phyloP scores from a whole-genome alignment of 257 asterid species.

The Scutellaria galericulata region DNA sequence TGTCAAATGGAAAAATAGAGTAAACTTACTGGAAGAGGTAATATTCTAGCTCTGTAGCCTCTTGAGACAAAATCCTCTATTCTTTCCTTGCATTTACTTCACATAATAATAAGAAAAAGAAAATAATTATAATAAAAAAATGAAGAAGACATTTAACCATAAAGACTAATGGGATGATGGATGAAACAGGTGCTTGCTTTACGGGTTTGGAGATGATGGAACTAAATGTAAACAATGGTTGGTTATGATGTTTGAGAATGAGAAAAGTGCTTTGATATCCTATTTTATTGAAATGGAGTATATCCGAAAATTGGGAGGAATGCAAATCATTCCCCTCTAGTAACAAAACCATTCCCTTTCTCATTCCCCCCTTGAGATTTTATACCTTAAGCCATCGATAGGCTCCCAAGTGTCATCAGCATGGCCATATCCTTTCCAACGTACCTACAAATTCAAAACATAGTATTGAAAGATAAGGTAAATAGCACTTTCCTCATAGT shows the following conservation, averaged over 20 bases:
- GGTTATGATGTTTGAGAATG: too few relatives aligned
- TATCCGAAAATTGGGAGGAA: too few relatives aligned
- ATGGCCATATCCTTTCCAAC: constrained; percentile 52
- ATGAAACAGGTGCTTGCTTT: too few relatives aligned
- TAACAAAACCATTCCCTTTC: too few relatives aligned
- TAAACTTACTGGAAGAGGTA: constrained; percentile 55
- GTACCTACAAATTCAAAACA: constrained; percentile 39
- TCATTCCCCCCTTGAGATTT: too few relatives aligned
- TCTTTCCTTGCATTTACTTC: constrained; percentile 43
- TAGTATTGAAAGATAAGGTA: too few relatives aligned
- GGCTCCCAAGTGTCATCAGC: constrained; percentile 61
- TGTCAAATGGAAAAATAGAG: not conserved
- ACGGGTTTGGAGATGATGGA: too few relatives aligned
- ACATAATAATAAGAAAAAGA: not conserved
- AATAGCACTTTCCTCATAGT: too few relatives aligned
- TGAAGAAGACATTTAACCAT: not conserved
- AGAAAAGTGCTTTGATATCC: too few relatives aligned
- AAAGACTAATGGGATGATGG: not conserved
- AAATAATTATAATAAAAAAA: not conserved
- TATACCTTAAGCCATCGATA: constrained; percentile 47
- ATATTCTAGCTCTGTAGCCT: constrained; percentile 34
- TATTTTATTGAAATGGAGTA: too few relatives aligned
- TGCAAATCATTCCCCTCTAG: too few relatives aligned
- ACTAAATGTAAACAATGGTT: too few relatives aligned
- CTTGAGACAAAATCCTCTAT: constrained; percentile 45